phyloP scores from a whole-genome alignment of 2,329 filamentous ascomycete species.

The Aspergillus sp. region DNA sequence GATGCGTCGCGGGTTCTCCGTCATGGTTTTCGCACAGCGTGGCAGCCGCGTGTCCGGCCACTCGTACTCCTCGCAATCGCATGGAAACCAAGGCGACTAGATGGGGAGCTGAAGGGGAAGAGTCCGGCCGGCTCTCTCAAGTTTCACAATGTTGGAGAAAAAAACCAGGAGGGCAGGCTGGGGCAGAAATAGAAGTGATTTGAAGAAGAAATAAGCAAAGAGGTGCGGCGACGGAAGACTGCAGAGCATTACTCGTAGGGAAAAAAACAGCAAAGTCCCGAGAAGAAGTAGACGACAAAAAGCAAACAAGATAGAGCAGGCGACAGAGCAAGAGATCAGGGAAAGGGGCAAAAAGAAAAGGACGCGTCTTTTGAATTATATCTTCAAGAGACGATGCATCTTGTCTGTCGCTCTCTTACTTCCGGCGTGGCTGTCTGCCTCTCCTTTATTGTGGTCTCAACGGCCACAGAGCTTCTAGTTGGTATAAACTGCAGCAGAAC shows the following conservation, averaged over 20 bases:
- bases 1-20: constrained; percentile 30
- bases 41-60: constrained; percentile 35
- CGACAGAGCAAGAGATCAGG: not conserved
- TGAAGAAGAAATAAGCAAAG: constrained; percentile 16
- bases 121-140: not conserved
- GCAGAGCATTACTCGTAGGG: constrained; percentile 6
- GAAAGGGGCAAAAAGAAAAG: not conserved
- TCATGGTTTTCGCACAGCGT: constrained; percentile 31
- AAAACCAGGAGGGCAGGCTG: constrained; percentile 3
- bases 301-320: constrained; percentile 6
- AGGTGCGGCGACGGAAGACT: constrained; percentile 8
- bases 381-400: constrained; percentile 26
- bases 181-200: constrained; percentile 1
- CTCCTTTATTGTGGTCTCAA: constrained; percentile 3
- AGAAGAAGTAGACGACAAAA: constrained; percentile 9
- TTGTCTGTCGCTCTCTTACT: constrained; percentile 9
- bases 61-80: constrained; percentile 28
- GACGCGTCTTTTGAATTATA: constrained; percentile 3
- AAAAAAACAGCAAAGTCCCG: constrained; percentile 1
- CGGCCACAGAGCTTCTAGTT: constrained; percentile 1
- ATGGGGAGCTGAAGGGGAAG: constrained; percentile 2
- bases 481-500: constrained; percentile 17
- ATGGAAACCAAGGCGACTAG: constrained; percentile 27
- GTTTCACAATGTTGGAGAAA: constrained; percentile 4
- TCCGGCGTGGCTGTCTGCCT: constrained; percentile 3